These are phyloP conservation scores for Fusarium sp. DNA, from an alignment of 2,329 filamentous ascomycete genomes.

Conservation along the genomic window DNA sequence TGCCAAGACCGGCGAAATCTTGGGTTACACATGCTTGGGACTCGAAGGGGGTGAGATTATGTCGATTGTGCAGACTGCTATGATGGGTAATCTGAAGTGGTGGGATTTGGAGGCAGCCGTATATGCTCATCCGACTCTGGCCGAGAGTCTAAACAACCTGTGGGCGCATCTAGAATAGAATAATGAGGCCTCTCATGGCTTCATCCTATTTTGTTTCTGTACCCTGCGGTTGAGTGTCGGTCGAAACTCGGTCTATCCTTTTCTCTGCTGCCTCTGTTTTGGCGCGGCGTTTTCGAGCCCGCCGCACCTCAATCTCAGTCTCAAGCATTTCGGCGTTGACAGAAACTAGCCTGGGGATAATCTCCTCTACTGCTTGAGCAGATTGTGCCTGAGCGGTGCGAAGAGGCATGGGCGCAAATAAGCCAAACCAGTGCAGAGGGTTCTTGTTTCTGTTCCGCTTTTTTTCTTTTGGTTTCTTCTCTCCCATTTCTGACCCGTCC, in stretches of 20 bases:
- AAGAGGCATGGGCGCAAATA: slow-evolving; percentile 64
- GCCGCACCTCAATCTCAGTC: slow-evolving; percentile 76
- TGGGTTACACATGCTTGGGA: slow-evolving; percentile 64
- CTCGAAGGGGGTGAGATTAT: slow-evolving; percentile 65
- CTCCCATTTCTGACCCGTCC: slow-evolving; percentile 5
- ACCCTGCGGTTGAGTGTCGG: slow-evolving; percentile 7
- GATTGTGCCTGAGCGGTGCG: slow-evolving; percentile 70
- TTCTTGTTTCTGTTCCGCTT: slow-evolving; percentile 30
- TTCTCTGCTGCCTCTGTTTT: slow-evolving; percentile 57
- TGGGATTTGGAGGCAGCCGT: slow-evolving; percentile 58
- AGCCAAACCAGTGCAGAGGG: slow-evolving; percentile 69
- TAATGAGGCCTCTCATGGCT: slow-evolving; percentile 21
- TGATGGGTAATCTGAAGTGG: slow-evolving; percentile 60
- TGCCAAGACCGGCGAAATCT: slow-evolving; percentile 58
- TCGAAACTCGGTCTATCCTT: slow-evolving; percentile 32
- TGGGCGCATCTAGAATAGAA: slow-evolving; percentile 58
- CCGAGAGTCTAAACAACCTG: slow-evolving; percentile 63
- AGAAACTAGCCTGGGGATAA: slow-evolving; percentile 67
- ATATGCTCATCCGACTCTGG: slow-evolving; percentile 62
- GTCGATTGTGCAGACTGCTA: slow-evolving; percentile 64
- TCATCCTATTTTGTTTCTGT: not conserved
- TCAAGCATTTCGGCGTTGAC: slow-evolving; percentile 69
- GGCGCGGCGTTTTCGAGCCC: slow-evolving; percentile 66
- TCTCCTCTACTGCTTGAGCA: slow-evolving; percentile 63
- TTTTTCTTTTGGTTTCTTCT: slow-evolving; percentile 25